Evolutionary conservation across 306 rosid species (phyloP), one percentile per base, ranked within the genome.

Genomic region (Vigna mungo): DNA sequence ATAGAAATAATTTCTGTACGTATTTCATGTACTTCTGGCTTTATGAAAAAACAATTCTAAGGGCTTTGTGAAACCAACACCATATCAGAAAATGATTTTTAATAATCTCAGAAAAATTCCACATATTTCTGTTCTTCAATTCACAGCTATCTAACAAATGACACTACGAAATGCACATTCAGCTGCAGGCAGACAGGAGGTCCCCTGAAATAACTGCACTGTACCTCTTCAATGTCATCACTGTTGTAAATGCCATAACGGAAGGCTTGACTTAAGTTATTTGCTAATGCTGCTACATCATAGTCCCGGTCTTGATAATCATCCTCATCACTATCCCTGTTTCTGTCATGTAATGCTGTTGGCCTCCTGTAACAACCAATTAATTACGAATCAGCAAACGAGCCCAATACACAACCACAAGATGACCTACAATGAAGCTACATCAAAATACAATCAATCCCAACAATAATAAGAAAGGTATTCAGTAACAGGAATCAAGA

Each of bases 241-340:
- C 89, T 90, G 80, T 60, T 96, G 86, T 91, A 92, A 80, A 92
- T 91, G 74, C 97, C 98, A 78, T 96, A 92, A 68, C 96, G 94
- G 71, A 96, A 92, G 47, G 98, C 99, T 87, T 96, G 98, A 80
- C 97, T 96, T 75, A 96, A 83, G 85, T 92, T 96, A 84, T 92
- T 96, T 53, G 98, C 99, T 14, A 96, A 86, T 43, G 99, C 97
- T 55, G 99, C 99, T 76, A 96, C 99, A 73, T 96, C 99, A 60
- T 90, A 92, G 76, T 96, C 99, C 78, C 97, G 90, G 59, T 96
- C 99, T 85, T 92, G 97, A 73, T 89, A 96, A 80, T 92, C 99
- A 74, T 96, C 99, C 83, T 96, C 98, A 21, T 92, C 98, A 53
- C 97, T 95, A 70, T 96, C 99, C 90, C 97, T 91, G 62, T 68